Conservation (phyloP, 1,139 yeast species). For the Yamadazyma songkhlaensis region DNA sequence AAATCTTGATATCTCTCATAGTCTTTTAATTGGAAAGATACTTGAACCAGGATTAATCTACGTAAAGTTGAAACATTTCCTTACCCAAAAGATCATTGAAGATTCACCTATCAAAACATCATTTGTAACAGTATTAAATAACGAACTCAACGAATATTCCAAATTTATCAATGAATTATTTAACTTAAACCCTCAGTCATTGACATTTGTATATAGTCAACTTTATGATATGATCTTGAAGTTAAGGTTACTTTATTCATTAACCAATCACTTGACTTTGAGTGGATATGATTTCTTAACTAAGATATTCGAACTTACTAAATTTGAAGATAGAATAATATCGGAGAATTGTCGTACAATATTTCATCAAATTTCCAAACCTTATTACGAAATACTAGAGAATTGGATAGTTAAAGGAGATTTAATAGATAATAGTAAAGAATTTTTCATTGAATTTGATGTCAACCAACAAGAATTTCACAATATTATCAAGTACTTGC, state of each 20-base stretch:
- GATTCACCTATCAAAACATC: conserved; percentile 64
- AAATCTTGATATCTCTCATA: conserved; percentile 53
- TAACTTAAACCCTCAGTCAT: conserved; percentile 30
- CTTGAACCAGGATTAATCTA: conserved; percentile 76
- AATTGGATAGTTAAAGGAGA: conserved; percentile 75
- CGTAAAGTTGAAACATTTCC: conserved; percentile 33
- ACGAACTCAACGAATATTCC: conserved; percentile 53
- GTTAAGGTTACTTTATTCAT: conserved; percentile 54
- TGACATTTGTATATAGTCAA: conserved; percentile 41
- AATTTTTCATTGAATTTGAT: conserved; percentile 61
- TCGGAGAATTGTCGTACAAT: conserved; percentile 40
- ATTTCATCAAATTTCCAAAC: conserved; percentile 49
- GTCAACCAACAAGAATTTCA: conserved; percentile 28
- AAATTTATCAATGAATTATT: conserved; percentile 54
- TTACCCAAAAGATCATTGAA: conserved; percentile 4
- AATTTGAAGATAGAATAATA: conserved; percentile 63
- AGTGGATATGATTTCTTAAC: conserved; percentile 60
- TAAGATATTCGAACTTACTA: conserved; percentile 46
- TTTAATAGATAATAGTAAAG: conserved; percentile 53
- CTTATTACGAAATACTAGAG: conserved; percentile 61
- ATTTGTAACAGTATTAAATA: conserved; percentile 53
- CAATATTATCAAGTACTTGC: conserved; percentile 32
- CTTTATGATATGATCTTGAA: conserved; percentile 45
- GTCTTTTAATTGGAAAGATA: conserved; percentile 54
- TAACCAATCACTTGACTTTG: conserved; percentile 34